Evolutionary conservation across 805 yeast species (phyloP), one percentile per base, ranked within the genome.

Genomic region (Saturnispora silvae): DNA sequence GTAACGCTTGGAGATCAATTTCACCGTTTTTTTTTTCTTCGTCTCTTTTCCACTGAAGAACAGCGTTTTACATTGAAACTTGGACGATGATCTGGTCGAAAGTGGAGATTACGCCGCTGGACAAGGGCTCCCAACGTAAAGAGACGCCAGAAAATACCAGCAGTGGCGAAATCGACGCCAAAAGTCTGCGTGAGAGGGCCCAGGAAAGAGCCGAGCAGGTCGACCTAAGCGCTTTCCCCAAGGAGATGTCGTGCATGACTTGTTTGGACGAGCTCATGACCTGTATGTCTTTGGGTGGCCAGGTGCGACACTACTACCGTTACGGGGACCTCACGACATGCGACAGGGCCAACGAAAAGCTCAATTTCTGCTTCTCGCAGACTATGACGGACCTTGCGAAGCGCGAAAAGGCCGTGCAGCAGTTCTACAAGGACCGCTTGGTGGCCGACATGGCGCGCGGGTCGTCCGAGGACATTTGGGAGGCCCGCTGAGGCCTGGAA

Each of bases 221-320:
- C 19, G 46, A 50, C 1, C 39, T 57, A 14, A 44, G 46, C 3
- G 45, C 48, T 34, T 59, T 59, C 34, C 64, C 62, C 17, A 56
- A 49, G 40, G 63, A 59, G 37, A 50, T 80, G 86, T 69, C 73
- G 35, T 80, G 89, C 51, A 65, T 78, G 37, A 84, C 89, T 31
- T 92, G 92, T 1, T 78, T 87, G 57, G 95, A 87, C 56, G 94
- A 85, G 51, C 64, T 87, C 17, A 68, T 86, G 32, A 77, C 74
- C 33, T 89, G 97, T 55, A 85, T 82, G 60, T 82, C 96, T 0
- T 53, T 87, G 3, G 96, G 95, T 3, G 96, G 96, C 1, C 96
- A 87, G 53, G 61, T 83, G 16, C 72, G 94, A 42, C 72, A 81
- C 57, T 81, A 81, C 50, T 89, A 87, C 54, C 64, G 96, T 38